These are phyloP conservation scores for Apiotrichum sp. DNA, from an alignment of 1,284 basidiomycete genomes.

Conservation along the genomic window DNA sequence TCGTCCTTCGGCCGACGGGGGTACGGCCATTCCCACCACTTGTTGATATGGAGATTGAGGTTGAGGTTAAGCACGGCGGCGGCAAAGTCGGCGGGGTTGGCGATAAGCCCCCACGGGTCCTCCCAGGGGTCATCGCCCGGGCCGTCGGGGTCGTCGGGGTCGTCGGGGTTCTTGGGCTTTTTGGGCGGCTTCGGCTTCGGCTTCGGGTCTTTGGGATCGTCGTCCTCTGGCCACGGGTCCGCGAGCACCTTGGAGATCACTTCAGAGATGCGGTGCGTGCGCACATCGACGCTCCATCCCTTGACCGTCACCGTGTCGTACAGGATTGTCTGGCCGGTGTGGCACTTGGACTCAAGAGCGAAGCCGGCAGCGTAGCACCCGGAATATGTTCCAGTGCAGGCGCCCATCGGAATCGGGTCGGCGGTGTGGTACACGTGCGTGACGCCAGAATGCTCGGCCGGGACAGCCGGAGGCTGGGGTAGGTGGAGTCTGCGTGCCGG, in stretches of 20 bases:
- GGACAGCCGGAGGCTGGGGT: slow-evolving; percentile 55
- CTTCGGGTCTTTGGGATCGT: slow-evolving; percentile 2
- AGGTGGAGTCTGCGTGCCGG: slow-evolving; percentile 82
- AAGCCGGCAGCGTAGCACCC: slow-evolving; percentile 48
- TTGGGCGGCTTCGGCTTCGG: slow-evolving; percentile 1
- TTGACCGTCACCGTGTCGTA: slow-evolving; percentile 82
- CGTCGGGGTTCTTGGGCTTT: not conserved
- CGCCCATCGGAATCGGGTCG: slow-evolving; percentile 49
- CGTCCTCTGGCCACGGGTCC: slow-evolving; percentile 60
- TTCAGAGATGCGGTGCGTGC: slow-evolving; percentile 68
- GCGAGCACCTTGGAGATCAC: slow-evolving; percentile 67
- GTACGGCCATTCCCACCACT: slow-evolving; percentile 1
- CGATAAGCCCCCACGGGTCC: not conserved
- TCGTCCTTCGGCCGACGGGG: not conserved
- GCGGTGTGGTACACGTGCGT: slow-evolving; percentile 57
- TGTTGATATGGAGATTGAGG: not conserved
- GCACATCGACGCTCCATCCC: slow-evolving; percentile 73
- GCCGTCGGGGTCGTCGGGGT: not conserved
- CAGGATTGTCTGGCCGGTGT: slow-evolving; percentile 73
- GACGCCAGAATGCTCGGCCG: slow-evolving; percentile 43
- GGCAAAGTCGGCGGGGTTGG: not conserved
- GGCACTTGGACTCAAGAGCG: slow-evolving; percentile 55
- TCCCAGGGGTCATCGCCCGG: not conserved
- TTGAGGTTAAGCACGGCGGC: not conserved
- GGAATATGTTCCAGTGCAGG: slow-evolving; percentile 47